Conservation (phyloP, 768 basidiomycete genomes). For the Clitopilus hobsonii region DNA sequence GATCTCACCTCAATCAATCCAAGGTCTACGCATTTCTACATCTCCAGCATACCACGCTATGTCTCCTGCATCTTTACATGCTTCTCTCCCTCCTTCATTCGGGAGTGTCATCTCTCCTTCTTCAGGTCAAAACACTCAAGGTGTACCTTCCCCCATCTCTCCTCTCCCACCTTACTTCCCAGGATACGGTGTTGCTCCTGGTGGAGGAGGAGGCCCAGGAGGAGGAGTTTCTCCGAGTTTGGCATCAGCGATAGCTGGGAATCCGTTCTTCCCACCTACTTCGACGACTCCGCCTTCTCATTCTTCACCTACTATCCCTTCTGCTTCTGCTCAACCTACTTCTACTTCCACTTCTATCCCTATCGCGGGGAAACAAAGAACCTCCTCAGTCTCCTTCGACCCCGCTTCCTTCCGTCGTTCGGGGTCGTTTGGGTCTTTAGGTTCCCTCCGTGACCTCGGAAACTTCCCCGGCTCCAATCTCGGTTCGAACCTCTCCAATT, state of each 20-base stretch:
- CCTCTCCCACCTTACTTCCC: conserved; percentile 2
- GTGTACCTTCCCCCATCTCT: conserved; percentile 16
- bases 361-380: no score
- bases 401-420: conserved; percentile 26
- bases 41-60: conserved; percentile 24
- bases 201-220: no score
- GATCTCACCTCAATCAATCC: conserved; percentile 39
- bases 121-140: conserved; percentile 13
- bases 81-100: conserved; percentile 13
- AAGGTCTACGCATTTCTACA: conserved; percentile 55
- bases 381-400: no score
- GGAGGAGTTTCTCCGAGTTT: no score
- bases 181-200: not conserved
- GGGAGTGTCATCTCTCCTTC: conserved; percentile 6
- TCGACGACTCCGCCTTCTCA: no score
- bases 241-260: no score
- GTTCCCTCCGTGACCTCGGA: conserved; percentile 3
- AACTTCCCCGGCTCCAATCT: no score
- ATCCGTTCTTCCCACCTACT: not conserved
- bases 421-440: conserved; percentile 19
- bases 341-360: no score
- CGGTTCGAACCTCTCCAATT: no score
- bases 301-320: not conserved
- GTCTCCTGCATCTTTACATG: conserved; percentile 14
- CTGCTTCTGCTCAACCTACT: not conserved